Base-by-base conservation (phyloP, 2,329 filamentous ascomycete genomes). In the Aspergillus awamori region DNA sequence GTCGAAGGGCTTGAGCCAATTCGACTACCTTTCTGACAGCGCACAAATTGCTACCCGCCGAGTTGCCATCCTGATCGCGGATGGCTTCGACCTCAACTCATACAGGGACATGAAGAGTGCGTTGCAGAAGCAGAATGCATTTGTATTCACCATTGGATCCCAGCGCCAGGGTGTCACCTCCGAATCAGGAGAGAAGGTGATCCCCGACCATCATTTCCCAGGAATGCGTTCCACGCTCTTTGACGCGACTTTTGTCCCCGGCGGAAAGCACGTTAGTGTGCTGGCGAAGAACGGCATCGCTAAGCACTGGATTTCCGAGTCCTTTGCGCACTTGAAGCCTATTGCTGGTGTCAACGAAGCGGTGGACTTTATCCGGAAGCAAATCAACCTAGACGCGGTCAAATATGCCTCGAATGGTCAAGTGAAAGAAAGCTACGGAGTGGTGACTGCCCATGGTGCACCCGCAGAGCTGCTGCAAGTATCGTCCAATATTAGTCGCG, bases 271-370 rank as follows among this genome's bases (percentile, higher is more conserved):
- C 0, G 77, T 91, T 22, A 77, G 82, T 43, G 85, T 85, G 0
- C 83, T 95, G 0, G 78, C 83, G 57, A 87, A 88, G 80, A 92
- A 84, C 64, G 91, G 91, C 0, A 87, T 90, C 15, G 90, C 89
- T 0, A 74, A 91, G 7, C 89, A 93, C 78, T 94, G 89, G 86
- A 79, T 94, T 2, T 85, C 89, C 2, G 91, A 95, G 75, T 89
- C 91, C 0, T 95, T 93, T 65, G 91, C 90, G 0, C 91, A 95
- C 63, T 82, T 93, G 57, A 94, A 94, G 81, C 80, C 89, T 1
- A 89, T 95, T 48, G 90, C 86, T 1, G 91, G 87, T 0, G 87
- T 88, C 0, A 90, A 89, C 41, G 74, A 76, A 58, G 73, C 70
- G 8, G 73, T 75, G 6, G 57, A 68, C 1, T 71, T 76, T 28